These are phyloP conservation scores for Trametes elegans DNA, from an alignment of 768 basidiomycete species.

Conservation along the genomic window DNA sequence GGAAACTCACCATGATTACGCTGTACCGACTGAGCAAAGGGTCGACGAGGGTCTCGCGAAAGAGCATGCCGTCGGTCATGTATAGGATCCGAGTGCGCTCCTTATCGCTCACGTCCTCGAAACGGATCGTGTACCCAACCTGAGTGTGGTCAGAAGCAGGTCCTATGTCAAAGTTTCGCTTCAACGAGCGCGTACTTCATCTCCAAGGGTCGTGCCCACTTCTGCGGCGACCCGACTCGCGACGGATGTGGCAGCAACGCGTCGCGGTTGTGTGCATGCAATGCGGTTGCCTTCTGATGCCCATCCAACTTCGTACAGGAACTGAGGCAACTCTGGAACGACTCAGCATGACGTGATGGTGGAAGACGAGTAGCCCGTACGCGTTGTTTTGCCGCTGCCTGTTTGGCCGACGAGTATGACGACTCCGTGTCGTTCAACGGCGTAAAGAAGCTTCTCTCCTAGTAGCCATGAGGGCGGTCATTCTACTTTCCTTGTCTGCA, in stretches of 20 bases:
- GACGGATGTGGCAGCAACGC: constrained; percentile 95
- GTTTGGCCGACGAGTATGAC: constrained; percentile 93
- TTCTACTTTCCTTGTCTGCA: too few species aligned
- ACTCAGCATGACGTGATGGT: not conserved
- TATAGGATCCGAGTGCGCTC: constrained; percentile 88
- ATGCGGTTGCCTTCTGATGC: constrained; percentile 77
- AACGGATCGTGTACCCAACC: constrained; percentile 98
- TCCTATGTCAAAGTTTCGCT: not conserved
- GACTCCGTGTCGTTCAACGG: constrained; percentile 80
- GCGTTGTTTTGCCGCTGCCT: constrained; percentile 97
- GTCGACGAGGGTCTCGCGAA: constrained; percentile 89
- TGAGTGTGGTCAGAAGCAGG: constrained; percentile 30
- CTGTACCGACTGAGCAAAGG: constrained; percentile 91
- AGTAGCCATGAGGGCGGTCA: not conserved
- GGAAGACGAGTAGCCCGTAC: constrained; percentile 44
- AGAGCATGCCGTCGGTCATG: constrained; percentile 98
- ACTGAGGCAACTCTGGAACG: constrained; percentile 86
- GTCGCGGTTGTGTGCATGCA: constrained; percentile 89
- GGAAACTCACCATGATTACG: constrained; percentile 79
- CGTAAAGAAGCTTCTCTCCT: constrained; percentile 82
- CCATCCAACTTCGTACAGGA: constrained; percentile 93
- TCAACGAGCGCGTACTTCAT: constrained; percentile 58
- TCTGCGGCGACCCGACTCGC: constrained; percentile 91
- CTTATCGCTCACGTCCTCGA: constrained; percentile 89
- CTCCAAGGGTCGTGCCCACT: constrained; percentile 83